Conservation (phyloP, 371 early-diverging fungal genomes). For the Rhizopus sp. region DNA sequence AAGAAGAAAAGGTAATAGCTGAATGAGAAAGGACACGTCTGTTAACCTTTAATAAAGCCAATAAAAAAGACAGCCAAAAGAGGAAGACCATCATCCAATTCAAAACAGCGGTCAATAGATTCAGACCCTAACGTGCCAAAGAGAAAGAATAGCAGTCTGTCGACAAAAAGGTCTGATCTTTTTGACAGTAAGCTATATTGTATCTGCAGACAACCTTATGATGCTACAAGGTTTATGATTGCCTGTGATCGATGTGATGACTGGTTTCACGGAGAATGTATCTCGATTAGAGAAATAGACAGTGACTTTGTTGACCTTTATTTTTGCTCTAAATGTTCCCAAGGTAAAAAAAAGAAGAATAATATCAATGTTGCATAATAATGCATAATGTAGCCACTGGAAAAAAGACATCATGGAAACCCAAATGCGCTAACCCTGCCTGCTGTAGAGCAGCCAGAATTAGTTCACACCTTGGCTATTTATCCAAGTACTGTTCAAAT, state of each 20-base stretch:
- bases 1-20: constrained; percentile 6
- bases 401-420: constrained; percentile 51
- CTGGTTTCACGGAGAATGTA: constrained; percentile 72
- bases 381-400: constrained; percentile 35
- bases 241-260: constrained; percentile 66
- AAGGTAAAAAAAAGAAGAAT: constrained; percentile 23
- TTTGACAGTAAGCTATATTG: constrained; percentile 44
- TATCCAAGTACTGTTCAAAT: constrained; percentile 48
- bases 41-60: background rate
- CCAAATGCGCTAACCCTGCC: constrained; percentile 47
- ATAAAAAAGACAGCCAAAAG: constrained; percentile 10
- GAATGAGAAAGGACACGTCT: background rate
- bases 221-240: constrained; percentile 62
- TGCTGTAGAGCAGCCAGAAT: constrained; percentile 39
- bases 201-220: constrained; percentile 57
- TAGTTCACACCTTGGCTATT: constrained; percentile 27
- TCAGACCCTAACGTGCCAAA: background rate
- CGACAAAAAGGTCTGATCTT: background rate
- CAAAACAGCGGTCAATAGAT: too few relatives aligned
- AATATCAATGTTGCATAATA: background rate
- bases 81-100: constrained; percentile 5
- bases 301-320: constrained; percentile 60
- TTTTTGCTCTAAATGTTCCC: constrained; percentile 56
- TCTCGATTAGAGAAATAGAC: constrained; percentile 59
- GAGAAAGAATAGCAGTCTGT: background rate